These are phyloP conservation scores for Zopfia rhizophila DNA, from an alignment of 2,329 filamentous ascomycete genomes.

Conservation along the genomic window DNA sequence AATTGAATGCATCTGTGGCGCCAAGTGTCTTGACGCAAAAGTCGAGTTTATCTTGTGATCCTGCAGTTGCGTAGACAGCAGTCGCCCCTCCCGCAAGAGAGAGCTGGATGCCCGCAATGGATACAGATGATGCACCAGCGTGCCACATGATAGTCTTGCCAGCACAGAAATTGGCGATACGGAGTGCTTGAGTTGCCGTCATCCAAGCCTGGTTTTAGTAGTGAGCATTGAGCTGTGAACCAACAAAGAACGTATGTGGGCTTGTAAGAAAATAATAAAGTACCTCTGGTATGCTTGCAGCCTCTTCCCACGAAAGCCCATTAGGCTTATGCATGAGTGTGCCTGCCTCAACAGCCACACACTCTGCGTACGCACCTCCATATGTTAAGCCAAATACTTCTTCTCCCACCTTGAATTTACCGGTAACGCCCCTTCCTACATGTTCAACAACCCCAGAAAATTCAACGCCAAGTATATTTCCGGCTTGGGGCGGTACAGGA, in stretches of 20 bases:
- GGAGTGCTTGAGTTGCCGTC: constrained; percentile 88
- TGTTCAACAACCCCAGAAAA: constrained; percentile 76
- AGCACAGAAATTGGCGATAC: constrained; percentile 76
- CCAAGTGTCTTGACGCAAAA: constrained; percentile 80
- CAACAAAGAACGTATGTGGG: neutral
- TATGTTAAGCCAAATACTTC: constrained; percentile 91
- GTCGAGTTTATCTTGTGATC: constrained; percentile 80
- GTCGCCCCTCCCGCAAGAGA: constrained; percentile 73
- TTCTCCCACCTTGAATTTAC: constrained; percentile 76
- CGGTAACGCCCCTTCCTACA: constrained; percentile 62
- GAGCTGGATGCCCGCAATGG: constrained; percentile 89
- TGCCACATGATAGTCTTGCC: constrained; percentile 89
- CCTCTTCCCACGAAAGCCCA: constrained; percentile 76
- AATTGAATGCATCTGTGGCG: constrained; percentile 84
- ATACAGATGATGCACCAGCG: constrained; percentile 87
- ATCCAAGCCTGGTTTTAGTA: constrained; percentile 75
- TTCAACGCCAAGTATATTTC: constrained; percentile 78
- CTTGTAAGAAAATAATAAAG: no score
- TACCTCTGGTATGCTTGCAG: constrained; percentile 83
- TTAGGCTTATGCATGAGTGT: constrained; percentile 86
- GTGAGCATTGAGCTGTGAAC: neutral
- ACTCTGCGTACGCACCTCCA: constrained; percentile 90
- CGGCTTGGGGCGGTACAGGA: constrained; percentile 75
- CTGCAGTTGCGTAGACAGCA: constrained; percentile 82
- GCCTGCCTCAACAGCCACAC: constrained; percentile 76